These are phyloP conservation scores for Malassezia caprae DNA, from an alignment of 1,284 basidiomycete genomes.

Conservation along the genomic window DNA sequence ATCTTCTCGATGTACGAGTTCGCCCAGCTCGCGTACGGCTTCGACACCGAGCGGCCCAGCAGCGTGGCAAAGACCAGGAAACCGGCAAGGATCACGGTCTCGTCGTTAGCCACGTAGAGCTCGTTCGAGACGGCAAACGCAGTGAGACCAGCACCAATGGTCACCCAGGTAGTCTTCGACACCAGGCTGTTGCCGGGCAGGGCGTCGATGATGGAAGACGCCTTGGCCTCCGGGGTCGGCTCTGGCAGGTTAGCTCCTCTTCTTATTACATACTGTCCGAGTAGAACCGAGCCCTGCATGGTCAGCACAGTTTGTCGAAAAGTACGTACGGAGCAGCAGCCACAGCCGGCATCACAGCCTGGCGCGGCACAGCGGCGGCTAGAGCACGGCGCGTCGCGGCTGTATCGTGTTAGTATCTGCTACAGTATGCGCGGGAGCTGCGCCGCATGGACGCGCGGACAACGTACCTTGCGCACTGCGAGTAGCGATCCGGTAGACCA, in stretches of 20 bases:
- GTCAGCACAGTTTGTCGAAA: constrained; percentile 9
- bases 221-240: constrained; percentile 65
- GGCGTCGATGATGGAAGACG: constrained; percentile 78
- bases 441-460: not conserved
- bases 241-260: constrained; percentile 13
- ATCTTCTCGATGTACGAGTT: constrained; percentile 55
- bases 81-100: constrained; percentile 58
- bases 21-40: constrained; percentile 89
- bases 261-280: constrained; percentile 26
- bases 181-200: constrained; percentile 83
- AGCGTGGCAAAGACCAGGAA: constrained; percentile 70
- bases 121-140: constrained; percentile 94
- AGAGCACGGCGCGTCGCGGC: constrained; percentile 17
- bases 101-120: constrained; percentile 90
- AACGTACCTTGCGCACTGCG: constrained; percentile 19
- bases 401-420: not conserved
- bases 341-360: constrained; percentile 9
- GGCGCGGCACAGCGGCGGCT: constrained; percentile 9
- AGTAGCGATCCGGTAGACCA: constrained; percentile 18
- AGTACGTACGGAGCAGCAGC: constrained; percentile 5
- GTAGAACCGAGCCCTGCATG: constrained; percentile 33
- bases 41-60: constrained; percentile 67
- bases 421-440: not conserved
- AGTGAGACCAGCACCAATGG: constrained; percentile 77
- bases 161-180: constrained; percentile 81